Conservation (phyloP, 768 basidiomycete species). For the Leccinum longicurvipes region DNA sequence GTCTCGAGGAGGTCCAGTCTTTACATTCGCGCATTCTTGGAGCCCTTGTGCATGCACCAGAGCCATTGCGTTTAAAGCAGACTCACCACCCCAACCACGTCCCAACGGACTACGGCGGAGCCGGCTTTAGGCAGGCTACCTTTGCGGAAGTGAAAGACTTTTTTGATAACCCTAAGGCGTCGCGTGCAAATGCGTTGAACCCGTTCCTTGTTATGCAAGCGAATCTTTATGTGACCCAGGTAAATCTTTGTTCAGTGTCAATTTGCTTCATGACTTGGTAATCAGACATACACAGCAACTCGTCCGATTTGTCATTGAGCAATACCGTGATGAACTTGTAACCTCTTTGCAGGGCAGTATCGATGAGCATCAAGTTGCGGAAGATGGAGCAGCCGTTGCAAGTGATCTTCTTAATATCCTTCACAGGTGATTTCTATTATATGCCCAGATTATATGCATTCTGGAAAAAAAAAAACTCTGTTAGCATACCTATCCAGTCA, state of each 20-base stretch:
- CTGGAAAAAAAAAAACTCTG: slow-evolving; percentile 3
- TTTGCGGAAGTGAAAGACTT: slow-evolving; percentile 88
- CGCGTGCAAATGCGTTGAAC: slow-evolving; percentile 80
- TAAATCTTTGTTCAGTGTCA: slow-evolving; percentile 27
- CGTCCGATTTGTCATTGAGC: slow-evolving; percentile 88
- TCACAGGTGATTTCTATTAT: slow-evolving; percentile 52
- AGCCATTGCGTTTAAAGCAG: slow-evolving; percentile 67
- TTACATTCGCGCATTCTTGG: slow-evolving; percentile 73
- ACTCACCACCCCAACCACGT: slow-evolving; percentile 45
- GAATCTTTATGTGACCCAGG: slow-evolving; percentile 91
- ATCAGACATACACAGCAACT: slow-evolving; percentile 62
- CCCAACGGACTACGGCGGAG: slow-evolving; percentile 61
- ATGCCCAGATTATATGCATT: background rate
- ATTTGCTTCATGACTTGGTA: background rate
- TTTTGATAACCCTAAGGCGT: slow-evolving; percentile 88
- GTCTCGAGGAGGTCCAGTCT: slow-evolving; percentile 81
- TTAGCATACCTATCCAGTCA: slow-evolving; percentile 87
- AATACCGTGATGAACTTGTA: slow-evolving; percentile 85
- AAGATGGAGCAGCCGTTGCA: slow-evolving; percentile 80
- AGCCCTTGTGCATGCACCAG: slow-evolving; percentile 73
- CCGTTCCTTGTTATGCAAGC: slow-evolving; percentile 91
- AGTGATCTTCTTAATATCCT: slow-evolving; percentile 84
- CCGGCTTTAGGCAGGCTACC: slow-evolving; percentile 76
- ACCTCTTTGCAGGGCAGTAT: slow-evolving; percentile 61
- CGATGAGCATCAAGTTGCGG: slow-evolving; percentile 61